A percentile compares a stretch with the other conserved stretches of the same genome.
Evolutionary conservation across 306 rosid genomes (phyloP).

Genomic region (Betula pendula): DNA sequence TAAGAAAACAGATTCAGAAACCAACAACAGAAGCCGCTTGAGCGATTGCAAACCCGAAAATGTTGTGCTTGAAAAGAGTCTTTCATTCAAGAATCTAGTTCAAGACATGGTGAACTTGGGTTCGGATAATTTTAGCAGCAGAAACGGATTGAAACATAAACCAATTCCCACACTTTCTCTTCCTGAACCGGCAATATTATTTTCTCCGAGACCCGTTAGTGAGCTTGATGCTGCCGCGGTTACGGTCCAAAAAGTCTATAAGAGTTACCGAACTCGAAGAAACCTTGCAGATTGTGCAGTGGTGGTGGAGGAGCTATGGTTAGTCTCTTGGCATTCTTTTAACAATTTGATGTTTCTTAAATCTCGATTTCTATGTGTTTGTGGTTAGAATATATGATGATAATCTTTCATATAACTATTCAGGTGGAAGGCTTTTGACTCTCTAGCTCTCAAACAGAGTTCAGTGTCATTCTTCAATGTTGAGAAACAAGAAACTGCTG

Average conservation of each 20-base stretch:
- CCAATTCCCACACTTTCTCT: constrained; percentile 55
- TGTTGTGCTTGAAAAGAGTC: constrained; percentile 44
- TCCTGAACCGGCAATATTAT: constrained; percentile 49
- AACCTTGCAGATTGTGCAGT: constrained; percentile 97
- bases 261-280: constrained; percentile 86
- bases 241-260: constrained; percentile 76
- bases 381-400: background rate
- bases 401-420: background rate
- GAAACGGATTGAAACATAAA: constrained; percentile 38
- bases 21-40: constrained; percentile 34
- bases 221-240: constrained; percentile 90
- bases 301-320: constrained; percentile 88
- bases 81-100: constrained; percentile 44
- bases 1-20: constrained; percentile 51
- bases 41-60: constrained; percentile 52
- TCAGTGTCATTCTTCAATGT: constrained; percentile 73
- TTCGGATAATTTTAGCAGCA: constrained; percentile 15
- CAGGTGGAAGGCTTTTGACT: constrained; percentile 94
- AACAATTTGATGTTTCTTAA: background rate
- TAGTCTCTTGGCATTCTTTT: constrained; percentile 19
- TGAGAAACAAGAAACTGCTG: constrained; percentile 73
- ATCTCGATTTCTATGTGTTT: background rate
- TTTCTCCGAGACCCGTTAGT: constrained; percentile 55
- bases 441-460: constrained; percentile 67
- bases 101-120: constrained; percentile 25